phyloP scores from a whole-genome alignment of 139 green algal species.

The Chlamydomonas sphaeroides region DNA sequence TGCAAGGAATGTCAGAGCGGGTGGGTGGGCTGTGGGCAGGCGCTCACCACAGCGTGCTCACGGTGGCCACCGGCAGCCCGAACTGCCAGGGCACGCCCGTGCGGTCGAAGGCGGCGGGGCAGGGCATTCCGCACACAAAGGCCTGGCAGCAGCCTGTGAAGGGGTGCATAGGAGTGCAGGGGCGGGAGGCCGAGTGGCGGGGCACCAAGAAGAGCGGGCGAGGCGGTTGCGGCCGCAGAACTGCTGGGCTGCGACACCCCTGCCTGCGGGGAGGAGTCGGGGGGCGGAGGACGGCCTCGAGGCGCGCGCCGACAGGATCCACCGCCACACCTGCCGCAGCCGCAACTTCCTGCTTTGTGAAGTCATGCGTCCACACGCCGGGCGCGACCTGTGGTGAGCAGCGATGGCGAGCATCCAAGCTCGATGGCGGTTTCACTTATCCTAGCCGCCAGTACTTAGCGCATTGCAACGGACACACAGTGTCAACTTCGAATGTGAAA shows the following conservation, averaged over 20 bases:
- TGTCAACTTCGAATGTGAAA: too few species aligned
- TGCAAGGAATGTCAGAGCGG: not conserved
- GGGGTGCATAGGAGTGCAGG: not conserved
- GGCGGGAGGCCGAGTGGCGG: not conserved
- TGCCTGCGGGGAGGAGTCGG: too few species aligned
- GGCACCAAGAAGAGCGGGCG: not conserved
- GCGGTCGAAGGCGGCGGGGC: not conserved
- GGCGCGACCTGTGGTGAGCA: not conserved
- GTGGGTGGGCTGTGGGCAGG: too few species aligned
- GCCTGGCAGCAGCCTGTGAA: not conserved
- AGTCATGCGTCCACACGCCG: not conserved
- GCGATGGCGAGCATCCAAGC: not conserved
- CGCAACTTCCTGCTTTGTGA: not conserved
- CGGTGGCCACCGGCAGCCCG: not conserved
- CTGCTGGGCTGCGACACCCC: not conserved
- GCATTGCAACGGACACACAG: too few species aligned
- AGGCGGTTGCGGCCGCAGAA: not conserved
- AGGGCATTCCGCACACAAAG: slow-evolving; percentile 5
- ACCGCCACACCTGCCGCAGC: not conserved
- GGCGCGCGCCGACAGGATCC: not conserved
- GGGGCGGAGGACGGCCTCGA: too few species aligned
- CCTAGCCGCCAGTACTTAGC: too few species aligned
- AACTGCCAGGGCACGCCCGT: not conserved
- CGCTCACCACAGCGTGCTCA: not conserved
- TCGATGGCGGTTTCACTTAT: not conserved